Conservation (phyloP, 106 monocot species). For the Dactylorhiza incarnata region DNA sequence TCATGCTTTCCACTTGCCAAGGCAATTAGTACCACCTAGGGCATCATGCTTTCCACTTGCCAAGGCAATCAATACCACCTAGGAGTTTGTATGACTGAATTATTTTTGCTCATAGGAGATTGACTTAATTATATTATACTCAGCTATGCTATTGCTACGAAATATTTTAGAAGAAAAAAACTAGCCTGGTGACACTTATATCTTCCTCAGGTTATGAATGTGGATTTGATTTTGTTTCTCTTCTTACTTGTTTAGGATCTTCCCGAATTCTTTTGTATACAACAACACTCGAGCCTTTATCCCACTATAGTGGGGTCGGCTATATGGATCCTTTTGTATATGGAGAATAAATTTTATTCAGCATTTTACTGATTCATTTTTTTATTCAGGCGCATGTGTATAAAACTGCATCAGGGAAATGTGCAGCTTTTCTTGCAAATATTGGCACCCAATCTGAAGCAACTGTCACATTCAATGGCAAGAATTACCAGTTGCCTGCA, state of each 20-base stretch:
- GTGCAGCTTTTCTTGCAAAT: conserved; percentile 97
- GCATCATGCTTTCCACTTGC: not conserved
- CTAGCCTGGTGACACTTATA: too few species aligned
- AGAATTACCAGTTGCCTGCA: conserved; percentile 69
- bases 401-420: conserved; percentile 44
- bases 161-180: too few species aligned
- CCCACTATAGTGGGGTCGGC: too few species aligned
- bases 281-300: too few species aligned
- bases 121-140: too few species aligned
- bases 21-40: too few species aligned
- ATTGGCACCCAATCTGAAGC: conserved; percentile 55
- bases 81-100: not conserved
- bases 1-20: too few species aligned
- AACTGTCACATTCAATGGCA: conserved; percentile 83
- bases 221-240: not conserved
- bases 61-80: not conserved
- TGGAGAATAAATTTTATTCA: conserved; percentile 1
- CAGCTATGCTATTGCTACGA: too few species aligned
- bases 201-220: not conserved
- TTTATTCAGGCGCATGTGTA: conserved; percentile 69
- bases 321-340: too few species aligned
- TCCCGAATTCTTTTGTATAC: not conserved
- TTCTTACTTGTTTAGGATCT: conserved; percentile 1
- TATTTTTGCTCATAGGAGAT: too few species aligned
- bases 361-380: not conserved